Conservation (phyloP, 495 filamentous ascomycete species). For the Lophiotrema nucula region DNA sequence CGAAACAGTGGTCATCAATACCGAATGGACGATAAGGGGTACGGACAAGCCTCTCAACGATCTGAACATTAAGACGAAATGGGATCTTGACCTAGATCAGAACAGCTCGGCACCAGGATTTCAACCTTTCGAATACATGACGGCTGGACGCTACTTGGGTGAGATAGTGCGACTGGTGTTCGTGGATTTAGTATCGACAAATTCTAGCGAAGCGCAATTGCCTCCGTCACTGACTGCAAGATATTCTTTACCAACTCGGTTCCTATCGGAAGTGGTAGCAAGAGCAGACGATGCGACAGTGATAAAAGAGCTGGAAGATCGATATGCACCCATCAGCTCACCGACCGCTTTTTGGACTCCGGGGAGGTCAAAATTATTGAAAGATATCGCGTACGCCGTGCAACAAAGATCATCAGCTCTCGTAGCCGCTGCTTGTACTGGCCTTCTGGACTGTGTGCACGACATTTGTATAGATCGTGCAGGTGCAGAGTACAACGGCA, state of each 20-base stretch:
- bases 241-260: slow-evolving; percentile 70
- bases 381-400: slow-evolving; percentile 61
- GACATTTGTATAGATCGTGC: slow-evolving; percentile 52
- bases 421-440: slow-evolving; percentile 67
- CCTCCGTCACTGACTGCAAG: slow-evolving; percentile 60
- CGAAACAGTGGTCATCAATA: slow-evolving; percentile 69
- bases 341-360: slow-evolving; percentile 57
- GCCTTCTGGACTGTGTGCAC: slow-evolving; percentile 62
- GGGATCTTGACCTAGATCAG: slow-evolving; percentile 66
- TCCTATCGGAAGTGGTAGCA: slow-evolving; percentile 64
- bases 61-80: slow-evolving; percentile 64
- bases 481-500: slow-evolving; percentile 1
- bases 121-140: slow-evolving; percentile 88
- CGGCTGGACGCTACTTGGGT: slow-evolving; percentile 76
- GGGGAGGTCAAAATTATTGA: slow-evolving; percentile 55
- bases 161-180: slow-evolving; percentile 75
- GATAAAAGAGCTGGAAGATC: slow-evolving; percentile 36
- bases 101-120: slow-evolving; percentile 72
- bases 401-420: slow-evolving; percentile 69
- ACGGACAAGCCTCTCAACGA: slow-evolving; percentile 63
- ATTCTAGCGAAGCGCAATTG: slow-evolving; percentile 42
- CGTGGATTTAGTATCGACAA: slow-evolving; percentile 60
- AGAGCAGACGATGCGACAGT: slow-evolving; percentile 47
- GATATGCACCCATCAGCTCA: slow-evolving; percentile 39
- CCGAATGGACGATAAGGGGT: slow-evolving; percentile 82